phyloP scores from a whole-genome alignment of 441 rosid genomes.

The Macaranga tanarius region DNA sequence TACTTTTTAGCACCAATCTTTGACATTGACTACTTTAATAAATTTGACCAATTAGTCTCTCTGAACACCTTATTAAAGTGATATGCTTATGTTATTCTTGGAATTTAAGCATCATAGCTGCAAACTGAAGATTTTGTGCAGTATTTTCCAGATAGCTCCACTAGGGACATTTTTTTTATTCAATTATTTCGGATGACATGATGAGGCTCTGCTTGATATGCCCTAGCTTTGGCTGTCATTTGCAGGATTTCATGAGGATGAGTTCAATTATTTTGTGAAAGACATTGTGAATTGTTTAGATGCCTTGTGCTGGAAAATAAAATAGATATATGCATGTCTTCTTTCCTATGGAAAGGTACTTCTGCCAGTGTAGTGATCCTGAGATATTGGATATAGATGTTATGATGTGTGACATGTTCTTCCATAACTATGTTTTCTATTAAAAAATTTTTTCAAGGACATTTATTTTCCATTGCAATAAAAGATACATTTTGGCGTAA shows the following conservation, averaged over 20 bases:
- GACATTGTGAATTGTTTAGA: no score
- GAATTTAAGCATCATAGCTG: slow-evolving; percentile 41
- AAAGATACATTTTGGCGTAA: no score
- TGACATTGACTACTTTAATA: neutral
- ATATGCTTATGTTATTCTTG: slow-evolving; percentile 20
- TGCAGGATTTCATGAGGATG: neutral
- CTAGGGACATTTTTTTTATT: neutral
- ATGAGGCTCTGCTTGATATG: neutral
- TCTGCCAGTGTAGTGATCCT: no score
- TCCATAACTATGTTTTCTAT: no score
- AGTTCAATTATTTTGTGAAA: neutral
- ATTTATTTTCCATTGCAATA: no score
- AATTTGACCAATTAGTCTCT: neutral
- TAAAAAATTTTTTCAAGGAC: no score
- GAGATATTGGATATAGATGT: no score
- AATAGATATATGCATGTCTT: no score
- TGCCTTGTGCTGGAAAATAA: no score
- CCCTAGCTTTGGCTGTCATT: neutral
- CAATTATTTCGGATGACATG: neutral
- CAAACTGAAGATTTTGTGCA: neutral
- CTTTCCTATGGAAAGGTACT: no score
- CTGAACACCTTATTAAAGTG: neutral
- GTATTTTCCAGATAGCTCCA: neutral
- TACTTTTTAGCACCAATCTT: slow-evolving; percentile 8
- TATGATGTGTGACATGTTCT: no score